These are phyloP conservation scores for Basipetospora chlamydospora DNA, from an alignment of 2,329 filamentous ascomycete species.

Conservation along the genomic window DNA sequence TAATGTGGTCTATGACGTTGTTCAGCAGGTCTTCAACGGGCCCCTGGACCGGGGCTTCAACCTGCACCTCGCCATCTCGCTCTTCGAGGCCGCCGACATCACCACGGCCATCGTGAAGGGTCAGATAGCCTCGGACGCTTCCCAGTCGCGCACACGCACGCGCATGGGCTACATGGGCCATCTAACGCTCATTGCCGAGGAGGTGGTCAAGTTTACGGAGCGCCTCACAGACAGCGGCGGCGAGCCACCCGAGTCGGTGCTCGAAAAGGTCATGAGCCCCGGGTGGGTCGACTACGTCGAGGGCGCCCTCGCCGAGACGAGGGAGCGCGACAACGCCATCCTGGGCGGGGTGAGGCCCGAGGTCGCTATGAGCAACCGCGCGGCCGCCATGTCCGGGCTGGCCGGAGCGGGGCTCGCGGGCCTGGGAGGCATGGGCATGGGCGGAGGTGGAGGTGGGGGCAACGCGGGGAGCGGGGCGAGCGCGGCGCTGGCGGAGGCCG, in stretches of 20 bases:
- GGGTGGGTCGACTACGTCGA: constrained; percentile 95
- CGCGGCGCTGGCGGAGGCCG: constrained; percentile 64
- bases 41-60: constrained; percentile 96
- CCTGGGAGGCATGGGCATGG: constrained; percentile 16
- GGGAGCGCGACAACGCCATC: constrained; percentile 96
- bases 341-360: constrained; percentile 89
- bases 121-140: constrained; percentile 73
- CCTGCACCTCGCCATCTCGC: constrained; percentile 71
- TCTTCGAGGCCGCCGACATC: constrained; percentile 82
- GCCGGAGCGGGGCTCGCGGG: constrained; percentile 34
- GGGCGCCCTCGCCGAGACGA: constrained; percentile 78
- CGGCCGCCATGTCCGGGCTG: constrained; percentile 31
- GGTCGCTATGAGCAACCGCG: constrained; percentile 67
- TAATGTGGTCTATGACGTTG: constrained; percentile 97
- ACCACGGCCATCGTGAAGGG: constrained; percentile 87
- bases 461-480: no score
- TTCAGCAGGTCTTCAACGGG: constrained; percentile 97
- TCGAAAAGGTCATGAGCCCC: constrained; percentile 77
- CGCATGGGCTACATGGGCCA: constrained; percentile 98
- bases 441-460: constrained; percentile 12
- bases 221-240: no score
- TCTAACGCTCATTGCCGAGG: constrained; percentile 89
- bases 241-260: constrained; percentile 76
- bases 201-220: constrained; percentile 97
- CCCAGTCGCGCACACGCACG: constrained; percentile 71